Evolutionary conservation across 1,139 yeast genomes (phyloP), one percentile per base, ranked within the genome.

Genomic region (Lodderomyces parapsilosis): DNA sequence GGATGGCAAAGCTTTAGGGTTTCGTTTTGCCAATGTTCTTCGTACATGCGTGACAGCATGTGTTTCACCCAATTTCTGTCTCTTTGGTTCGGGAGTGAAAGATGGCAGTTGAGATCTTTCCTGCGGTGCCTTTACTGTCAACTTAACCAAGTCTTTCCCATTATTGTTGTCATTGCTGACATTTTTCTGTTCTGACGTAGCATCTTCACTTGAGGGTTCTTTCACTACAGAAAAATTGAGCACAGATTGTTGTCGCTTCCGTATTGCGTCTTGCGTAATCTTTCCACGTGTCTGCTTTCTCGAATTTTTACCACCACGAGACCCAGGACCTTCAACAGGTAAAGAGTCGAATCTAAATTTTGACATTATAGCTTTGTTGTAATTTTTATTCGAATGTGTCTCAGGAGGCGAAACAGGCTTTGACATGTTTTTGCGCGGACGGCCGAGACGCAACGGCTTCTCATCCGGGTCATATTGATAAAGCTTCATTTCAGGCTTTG

Each of bases 311-410:
- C 76, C 77, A 2, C 77, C 77, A 10, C 76, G 56, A 2, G 76
- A 70, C 0, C 77, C 77, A 0, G 76, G 74, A 0, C 77, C 77
- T 44, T 62, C 68, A 0, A 71, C 52, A 1, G 77, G 77, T 25
- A 57, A 54, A 18, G 58, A 52, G 49, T 71, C 75, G 13, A 71
- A 56, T 18, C 76, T 50, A 44, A 71, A 71, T 49, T 62, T 62
- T 40, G 73, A 62, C 28, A 68, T 52, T 23, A 65, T 57, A 9
- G 75, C 57, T 40, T 65, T 63, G 30, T 59, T 62, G 41, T 58
- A 56, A 50, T 71, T 71, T 41, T 60, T 55, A 7, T 58, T 49
- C 1, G 71, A 58, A 2, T 66, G 62, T 32, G 61, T 53, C 30
- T 54, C 59, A 2, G 63, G 65, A 4, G 63, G 53, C 3, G 58